Conservation (phyloP, 2,329 filamentous ascomycete species). For the Parastagonospora nodorum region DNA sequence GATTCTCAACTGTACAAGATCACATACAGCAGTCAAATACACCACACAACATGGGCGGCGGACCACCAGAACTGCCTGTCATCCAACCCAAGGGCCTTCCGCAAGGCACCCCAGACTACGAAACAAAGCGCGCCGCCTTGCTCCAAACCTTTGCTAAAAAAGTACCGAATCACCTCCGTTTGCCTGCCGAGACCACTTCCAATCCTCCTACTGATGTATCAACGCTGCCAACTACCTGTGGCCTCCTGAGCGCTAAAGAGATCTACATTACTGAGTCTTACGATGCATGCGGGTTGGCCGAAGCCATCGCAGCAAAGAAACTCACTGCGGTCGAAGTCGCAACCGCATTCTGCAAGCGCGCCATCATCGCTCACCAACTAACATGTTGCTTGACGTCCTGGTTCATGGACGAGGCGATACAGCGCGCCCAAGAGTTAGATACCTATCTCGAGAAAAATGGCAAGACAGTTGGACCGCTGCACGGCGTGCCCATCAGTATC, state of each 20-base stretch:
- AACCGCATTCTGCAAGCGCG: constrained; percentile 21
- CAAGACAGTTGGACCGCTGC: constrained; percentile 41
- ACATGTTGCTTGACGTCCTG: constrained; percentile 25
- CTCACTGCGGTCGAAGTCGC: constrained; percentile 50
- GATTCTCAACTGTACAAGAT: background rate
- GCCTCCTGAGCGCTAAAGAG: constrained; percentile 53
- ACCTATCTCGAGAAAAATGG: constrained; percentile 45
- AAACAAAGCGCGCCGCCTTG: constrained; percentile 17
- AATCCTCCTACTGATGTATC: constrained; percentile 23
- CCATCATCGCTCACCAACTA: constrained; percentile 24
- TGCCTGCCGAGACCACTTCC: constrained; percentile 10
- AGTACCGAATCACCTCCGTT: constrained; percentile 14
- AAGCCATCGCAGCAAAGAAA: constrained; percentile 44
- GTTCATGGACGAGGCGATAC: constrained; percentile 26
- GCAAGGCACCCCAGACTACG: constrained; percentile 23
- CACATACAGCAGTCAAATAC: background rate
- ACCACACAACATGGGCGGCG: constrained; percentile 4
- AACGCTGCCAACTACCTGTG: constrained; percentile 37
- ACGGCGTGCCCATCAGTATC: constrained; percentile 59
- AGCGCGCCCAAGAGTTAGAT: constrained; percentile 43
- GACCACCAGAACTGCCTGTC: constrained; percentile 6
- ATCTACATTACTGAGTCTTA: constrained; percentile 56
- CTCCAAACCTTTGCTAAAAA: constrained; percentile 20
- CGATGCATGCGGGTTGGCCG: constrained; percentile 51
- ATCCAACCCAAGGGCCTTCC: constrained; percentile 17